These are phyloP conservation scores for Flaveria robusta DNA, from an alignment of 129 eudicot genomes.

Conservation along the genomic window DNA sequence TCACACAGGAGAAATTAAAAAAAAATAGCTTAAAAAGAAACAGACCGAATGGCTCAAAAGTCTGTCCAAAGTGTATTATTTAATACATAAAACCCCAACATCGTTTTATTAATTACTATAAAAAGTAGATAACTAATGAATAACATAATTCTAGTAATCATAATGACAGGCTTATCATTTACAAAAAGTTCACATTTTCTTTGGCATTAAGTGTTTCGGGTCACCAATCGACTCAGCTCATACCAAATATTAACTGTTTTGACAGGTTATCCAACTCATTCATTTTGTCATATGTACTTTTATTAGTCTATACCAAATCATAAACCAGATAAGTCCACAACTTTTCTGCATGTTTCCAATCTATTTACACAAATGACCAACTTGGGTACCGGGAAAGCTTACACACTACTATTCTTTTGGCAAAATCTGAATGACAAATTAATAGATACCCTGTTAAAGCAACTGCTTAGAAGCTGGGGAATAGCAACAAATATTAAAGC, in stretches of 20 bases:
- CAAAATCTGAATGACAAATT: slow-evolving; percentile 8
- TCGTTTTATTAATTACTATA: neutral
- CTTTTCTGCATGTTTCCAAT: slow-evolving; percentile 3
- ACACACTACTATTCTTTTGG: neutral
- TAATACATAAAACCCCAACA: neutral
- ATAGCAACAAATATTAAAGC: slow-evolving; percentile 14
- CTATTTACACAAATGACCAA: slow-evolving; percentile 3
- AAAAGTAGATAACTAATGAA: neutral
- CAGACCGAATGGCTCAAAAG: neutral
- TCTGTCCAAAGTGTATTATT: neutral
- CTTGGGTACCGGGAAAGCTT: slow-evolving; percentile 3
- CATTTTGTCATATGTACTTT: neutral
- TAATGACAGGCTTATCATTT: neutral
- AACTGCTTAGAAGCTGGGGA: too few relatives aligned
- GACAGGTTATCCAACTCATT: neutral
- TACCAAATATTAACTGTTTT: neutral
- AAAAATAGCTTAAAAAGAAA: neutral
- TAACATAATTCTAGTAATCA: neutral
- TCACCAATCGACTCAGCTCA: neutral
- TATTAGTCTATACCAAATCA: neutral
- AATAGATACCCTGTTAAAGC: slow-evolving; percentile 3
- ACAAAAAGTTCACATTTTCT: neutral
- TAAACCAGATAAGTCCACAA: slow-evolving; percentile 2
- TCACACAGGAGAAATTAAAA: neutral
- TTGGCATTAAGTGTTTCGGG: neutral